phyloP scores from a whole-genome alignment of 2,329 filamentous ascomycete genomes.

The Pezicula carpinea region DNA sequence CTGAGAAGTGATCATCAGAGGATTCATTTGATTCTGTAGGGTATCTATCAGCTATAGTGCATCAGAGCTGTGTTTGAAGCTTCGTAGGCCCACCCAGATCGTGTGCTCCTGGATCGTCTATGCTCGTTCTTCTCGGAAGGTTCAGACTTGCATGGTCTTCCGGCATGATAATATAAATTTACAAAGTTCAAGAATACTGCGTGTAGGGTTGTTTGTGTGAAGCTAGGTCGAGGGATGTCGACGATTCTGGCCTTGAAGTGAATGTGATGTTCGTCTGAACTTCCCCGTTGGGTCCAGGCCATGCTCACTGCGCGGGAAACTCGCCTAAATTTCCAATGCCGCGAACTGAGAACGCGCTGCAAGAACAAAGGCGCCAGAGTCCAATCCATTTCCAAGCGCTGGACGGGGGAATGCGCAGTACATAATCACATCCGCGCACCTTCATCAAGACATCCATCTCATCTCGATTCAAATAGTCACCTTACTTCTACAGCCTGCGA shows the following conservation, averaged over 20 bases:
- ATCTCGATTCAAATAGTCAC: too few relatives aligned
- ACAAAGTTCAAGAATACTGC: not conserved
- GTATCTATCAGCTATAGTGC: slow-evolving; percentile 8
- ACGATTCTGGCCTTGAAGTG: not conserved
- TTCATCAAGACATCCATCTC: too few relatives aligned
- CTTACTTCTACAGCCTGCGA: not conserved
- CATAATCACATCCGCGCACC: too few relatives aligned
- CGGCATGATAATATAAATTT: slow-evolving; percentile 14
- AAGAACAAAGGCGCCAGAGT: too few relatives aligned
- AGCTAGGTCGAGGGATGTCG: slow-evolving; percentile 3
- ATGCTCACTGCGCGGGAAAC: not conserved
- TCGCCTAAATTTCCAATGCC: not conserved
- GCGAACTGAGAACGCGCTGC: not conserved
- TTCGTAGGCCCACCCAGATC: slow-evolving; percentile 45
- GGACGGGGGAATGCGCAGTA: too few relatives aligned
- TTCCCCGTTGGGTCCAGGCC: not conserved
- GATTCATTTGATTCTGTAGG: slow-evolving; percentile 47
- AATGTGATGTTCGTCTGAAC: not conserved
- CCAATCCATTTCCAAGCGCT: too few relatives aligned
- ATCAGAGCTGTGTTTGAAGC: not conserved
- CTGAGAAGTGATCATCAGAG: slow-evolving; percentile 66
- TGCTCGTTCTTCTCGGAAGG: slow-evolving; percentile 36
- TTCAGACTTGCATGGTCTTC: slow-evolving; percentile 33
- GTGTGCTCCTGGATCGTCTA: slow-evolving; percentile 53
- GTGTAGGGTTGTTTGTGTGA: slow-evolving; percentile 7